phyloP scores from a whole-genome alignment of 352 stramenopile species.

The Peronospora belbahrii region DNA sequence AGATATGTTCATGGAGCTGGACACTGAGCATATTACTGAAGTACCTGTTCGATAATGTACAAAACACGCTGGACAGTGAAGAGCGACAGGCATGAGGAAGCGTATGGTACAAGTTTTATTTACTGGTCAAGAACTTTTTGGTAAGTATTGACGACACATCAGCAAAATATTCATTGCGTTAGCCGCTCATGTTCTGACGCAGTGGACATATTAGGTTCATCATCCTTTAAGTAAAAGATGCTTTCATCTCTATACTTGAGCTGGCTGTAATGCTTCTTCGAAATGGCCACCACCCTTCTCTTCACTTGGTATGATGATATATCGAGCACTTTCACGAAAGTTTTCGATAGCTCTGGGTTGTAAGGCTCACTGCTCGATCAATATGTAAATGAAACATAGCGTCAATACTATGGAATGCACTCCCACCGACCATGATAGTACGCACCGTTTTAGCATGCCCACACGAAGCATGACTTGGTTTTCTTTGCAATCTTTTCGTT shows the following conservation, averaged over 20 bases:
- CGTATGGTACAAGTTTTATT: too few species aligned
- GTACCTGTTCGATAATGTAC: slow-evolving; percentile 49
- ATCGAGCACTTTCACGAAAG: slow-evolving; percentile 33
- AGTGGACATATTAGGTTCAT: slow-evolving; percentile 1
- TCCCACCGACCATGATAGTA: neutral
- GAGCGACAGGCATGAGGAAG: slow-evolving; percentile 1
- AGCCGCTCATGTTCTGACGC: slow-evolving; percentile 16
- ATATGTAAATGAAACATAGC: neutral
- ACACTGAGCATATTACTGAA: too few species aligned
- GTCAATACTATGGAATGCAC: neutral
- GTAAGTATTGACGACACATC: slow-evolving; percentile 1
- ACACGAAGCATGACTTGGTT: slow-evolving; percentile 42
- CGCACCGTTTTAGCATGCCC: slow-evolving; percentile 56
- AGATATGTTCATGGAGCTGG: too few species aligned
- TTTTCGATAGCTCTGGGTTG: slow-evolving; percentile 37
- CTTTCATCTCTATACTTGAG: slow-evolving; percentile 68
- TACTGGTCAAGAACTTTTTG: neutral
- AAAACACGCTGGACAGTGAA: slow-evolving; percentile 8
- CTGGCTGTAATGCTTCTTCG: slow-evolving; percentile 47
- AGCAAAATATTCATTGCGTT: slow-evolving; percentile 10
- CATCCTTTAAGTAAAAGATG: slow-evolving; percentile 60
- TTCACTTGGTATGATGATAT: slow-evolving; percentile 62
- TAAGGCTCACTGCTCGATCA: slow-evolving; percentile 36
- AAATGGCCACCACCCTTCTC: slow-evolving; percentile 56
- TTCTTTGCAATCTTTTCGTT: slow-evolving; percentile 22